Evolutionary conservation across 2,329 filamentous ascomycete species (phyloP), one percentile per base, ranked within the genome.

Genomic region (Cladosporium sp.): DNA sequence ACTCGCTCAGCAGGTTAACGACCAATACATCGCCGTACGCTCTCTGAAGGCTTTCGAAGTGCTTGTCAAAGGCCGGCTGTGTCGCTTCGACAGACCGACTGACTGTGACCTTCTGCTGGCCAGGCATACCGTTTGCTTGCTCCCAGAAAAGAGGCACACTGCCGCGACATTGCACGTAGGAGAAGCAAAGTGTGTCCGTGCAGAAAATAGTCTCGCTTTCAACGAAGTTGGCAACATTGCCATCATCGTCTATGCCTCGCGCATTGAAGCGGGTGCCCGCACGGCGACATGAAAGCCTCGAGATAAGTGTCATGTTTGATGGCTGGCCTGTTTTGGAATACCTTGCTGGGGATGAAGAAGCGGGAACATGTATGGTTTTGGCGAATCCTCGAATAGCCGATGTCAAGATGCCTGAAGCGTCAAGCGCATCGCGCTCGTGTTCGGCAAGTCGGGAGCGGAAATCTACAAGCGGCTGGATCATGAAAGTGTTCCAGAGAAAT

Each of bases 131-230:
- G 9, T 90, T 83, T 22, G 85, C 80, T 67, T 97, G 93, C 67
- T 98, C 93, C 93, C 93, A 98, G 67, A 98, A 98, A 2, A 97
- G 78, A 1, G 93, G 93, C 7, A 98, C 88, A 6, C 91, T 96
- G 32, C 93, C 93, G 60, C 93, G 82, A 20, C 94, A 82, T 69
- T 98, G 93, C 2, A 85, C 88, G 67, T 96, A 98, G 0, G 93
- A 97, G 66, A 97, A 97, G 49, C 89, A 82, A 6, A 89, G 80
- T 1, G 75, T 76, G 82, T 80, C 1, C 87, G 86, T 59, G 85
- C 88, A 95, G 63, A 94, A 91, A 35, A 92, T 83, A 0, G 90
- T 95, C 70, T 98, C 93, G 0, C 90, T 93, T 69, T 98, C 93
- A n/a, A 97, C 93, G 69, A 95, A 98, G 68, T 98, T 98, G 53